phyloP scores from a whole-genome alignment of 73 alveolate genomes.

The Paramecium primaurelia region DNA sequence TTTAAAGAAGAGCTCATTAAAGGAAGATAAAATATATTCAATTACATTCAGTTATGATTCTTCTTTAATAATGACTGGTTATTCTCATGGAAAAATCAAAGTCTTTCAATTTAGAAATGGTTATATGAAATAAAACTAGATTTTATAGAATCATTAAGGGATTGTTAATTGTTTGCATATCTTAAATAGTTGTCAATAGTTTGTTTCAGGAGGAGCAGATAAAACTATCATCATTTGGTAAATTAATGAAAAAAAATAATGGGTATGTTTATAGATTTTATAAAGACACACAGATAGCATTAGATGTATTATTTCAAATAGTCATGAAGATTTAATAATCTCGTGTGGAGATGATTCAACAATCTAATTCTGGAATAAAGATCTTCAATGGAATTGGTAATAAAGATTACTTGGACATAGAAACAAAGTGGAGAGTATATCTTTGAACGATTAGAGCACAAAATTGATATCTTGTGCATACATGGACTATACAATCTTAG shows the following conservation, averaged over 20 bases:
- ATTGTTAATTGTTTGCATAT: background rate
- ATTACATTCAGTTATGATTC: background rate
- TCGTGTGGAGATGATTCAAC: background rate
- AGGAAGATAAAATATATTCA: background rate
- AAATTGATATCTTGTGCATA: background rate
- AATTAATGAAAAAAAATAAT: background rate
- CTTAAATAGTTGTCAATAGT: background rate
- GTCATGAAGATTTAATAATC: background rate
- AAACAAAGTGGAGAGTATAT: background rate
- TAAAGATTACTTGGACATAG: background rate
- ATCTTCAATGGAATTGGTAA: background rate
- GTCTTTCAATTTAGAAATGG: background rate
- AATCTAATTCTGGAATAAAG: background rate
- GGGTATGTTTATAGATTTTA: background rate
- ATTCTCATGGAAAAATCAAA: background rate
- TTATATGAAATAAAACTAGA: background rate
- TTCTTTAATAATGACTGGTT: background rate
- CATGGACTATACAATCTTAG: background rate
- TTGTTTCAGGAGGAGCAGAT: background rate
- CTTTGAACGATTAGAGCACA: background rate
- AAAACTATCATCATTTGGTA: background rate
- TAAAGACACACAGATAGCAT: background rate
- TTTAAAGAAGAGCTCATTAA: background rate
- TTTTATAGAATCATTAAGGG: background rate
- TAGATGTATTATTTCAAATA: background rate